These are phyloP conservation scores for Blumeria hordei DNA, from an alignment of 2,329 filamentous ascomycete genomes.

Conservation along the genomic window DNA sequence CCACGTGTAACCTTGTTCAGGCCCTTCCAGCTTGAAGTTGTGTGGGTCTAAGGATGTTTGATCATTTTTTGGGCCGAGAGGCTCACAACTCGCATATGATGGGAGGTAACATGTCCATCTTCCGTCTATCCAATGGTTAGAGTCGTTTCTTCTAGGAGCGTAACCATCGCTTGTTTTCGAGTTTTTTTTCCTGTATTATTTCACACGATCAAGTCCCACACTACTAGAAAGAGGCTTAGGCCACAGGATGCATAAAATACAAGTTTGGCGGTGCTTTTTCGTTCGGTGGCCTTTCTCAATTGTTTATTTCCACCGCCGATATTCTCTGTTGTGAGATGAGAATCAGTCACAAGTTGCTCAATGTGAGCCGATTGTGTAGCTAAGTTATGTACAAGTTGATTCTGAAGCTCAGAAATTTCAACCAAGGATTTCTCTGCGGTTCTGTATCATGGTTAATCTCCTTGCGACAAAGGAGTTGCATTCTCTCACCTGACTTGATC, in stretches of 20 bases:
- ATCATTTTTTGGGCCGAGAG: no score
- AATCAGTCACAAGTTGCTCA: slow-evolving; percentile 67
- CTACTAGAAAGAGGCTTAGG: slow-evolving; percentile 46
- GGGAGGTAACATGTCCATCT: no score
- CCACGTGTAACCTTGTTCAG: no score
- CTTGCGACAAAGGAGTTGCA: not conserved
- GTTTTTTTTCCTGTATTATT: not conserved
- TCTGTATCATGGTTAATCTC: slow-evolving; percentile 21
- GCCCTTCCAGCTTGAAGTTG: no score
- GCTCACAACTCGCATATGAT: no score
- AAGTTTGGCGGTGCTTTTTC: slow-evolving; percentile 46
- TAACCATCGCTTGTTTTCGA: no score
- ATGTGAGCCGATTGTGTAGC: slow-evolving; percentile 72
- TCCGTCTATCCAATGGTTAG: no score
- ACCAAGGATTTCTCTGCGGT: slow-evolving; percentile 73
- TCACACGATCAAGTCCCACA: slow-evolving; percentile 50
- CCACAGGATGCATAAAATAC: slow-evolving; percentile 64
- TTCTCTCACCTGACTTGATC: slow-evolving; percentile 69
- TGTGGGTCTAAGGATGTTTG: no score
- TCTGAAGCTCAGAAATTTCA: slow-evolving; percentile 83
- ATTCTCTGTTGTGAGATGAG: slow-evolving; percentile 60
- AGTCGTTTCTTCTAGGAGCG: no score
- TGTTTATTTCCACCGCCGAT: slow-evolving; percentile 76
- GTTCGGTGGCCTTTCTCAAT: slow-evolving; percentile 57
- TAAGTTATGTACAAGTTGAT: slow-evolving; percentile 66